Evolutionary conservation across 1,284 basidiomycete species (phyloP), one percentile per base, ranked within the genome.

Genomic region (Boletus mariae): DNA sequence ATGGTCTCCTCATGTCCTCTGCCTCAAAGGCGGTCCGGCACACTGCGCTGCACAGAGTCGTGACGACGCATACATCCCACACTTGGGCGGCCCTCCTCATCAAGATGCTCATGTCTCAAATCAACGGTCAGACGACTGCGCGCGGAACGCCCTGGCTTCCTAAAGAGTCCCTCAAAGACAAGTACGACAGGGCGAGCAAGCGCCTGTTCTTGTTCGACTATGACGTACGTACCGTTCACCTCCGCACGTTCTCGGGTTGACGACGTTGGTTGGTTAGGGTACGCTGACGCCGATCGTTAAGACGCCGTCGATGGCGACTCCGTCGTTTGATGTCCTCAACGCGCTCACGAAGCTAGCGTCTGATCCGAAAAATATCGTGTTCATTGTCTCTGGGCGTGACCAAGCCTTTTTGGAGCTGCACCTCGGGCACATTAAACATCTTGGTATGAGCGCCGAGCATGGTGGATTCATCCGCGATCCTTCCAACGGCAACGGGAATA

Each of bases 361-460:
- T 11, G 95, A 99, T 70, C 87, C 91, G 44, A 79, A 78, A 62
- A 99, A 99, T 71, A 65, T 98, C 40, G 92, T 98, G 53, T 99
- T 94, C 76, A 93, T 99, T 71, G 98, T 99, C 69, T 97, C 94
- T 0, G 96, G 96, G 4, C 89, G 97, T n/a, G 96, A 99, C 68
- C 86, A 87, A 51, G 87, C 76, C 47, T 99, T 99, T 81, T 78
- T 99, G 28, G 87, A 93, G 65, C 83, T 91, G 68, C 94, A 98
- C 66, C 82, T 98, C 28, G 95, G 95, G 5, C 87, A 94, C 68
- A 78, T 99, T 53, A 72, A 75, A 57, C 79, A 82, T 46, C 78
- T 99, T 4, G 96, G 96, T 17, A 90, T 99, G 79, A 91, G 87
- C 12, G 96, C 97, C 23, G 96, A 99, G 74, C 97, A 99, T 66